These are phyloP conservation scores for Diaporthe nobilis DNA, from an alignment of 2,329 filamentous ascomycete genomes.

Conservation along the genomic window DNA sequence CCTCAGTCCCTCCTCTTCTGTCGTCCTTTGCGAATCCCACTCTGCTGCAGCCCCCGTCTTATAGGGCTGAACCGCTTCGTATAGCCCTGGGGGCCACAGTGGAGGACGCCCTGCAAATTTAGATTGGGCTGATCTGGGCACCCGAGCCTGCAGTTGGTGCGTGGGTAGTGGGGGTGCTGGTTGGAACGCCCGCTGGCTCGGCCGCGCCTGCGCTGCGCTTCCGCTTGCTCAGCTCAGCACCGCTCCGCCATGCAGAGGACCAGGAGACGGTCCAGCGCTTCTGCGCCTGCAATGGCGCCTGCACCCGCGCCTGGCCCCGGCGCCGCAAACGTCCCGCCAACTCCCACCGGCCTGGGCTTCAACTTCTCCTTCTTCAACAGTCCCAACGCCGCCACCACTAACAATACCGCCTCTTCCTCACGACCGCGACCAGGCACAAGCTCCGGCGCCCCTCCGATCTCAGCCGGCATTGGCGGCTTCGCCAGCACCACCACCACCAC, in stretches of 20 bases:
- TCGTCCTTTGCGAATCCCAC: constrained; percentile 18
- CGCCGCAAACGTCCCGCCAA: constrained; percentile 38
- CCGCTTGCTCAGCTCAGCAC: background rate
- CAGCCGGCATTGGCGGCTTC: constrained; percentile 36
- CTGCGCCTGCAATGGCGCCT: constrained; percentile 13
- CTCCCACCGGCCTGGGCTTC: constrained; percentile 39
- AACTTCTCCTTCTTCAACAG: constrained; percentile 41
- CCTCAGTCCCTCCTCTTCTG: constrained; percentile 15
- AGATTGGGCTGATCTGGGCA: constrained; percentile 19
- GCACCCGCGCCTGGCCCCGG: constrained; percentile 15
- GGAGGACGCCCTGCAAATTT: constrained; percentile 23
- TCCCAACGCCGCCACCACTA: constrained; percentile 38
- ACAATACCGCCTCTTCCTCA: background rate
- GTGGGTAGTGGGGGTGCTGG: constrained; percentile 22
- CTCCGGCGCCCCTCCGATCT: constrained; percentile 48
- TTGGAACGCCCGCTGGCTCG: constrained; percentile 20
- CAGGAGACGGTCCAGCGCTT: constrained; percentile 26
- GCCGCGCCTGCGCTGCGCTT: constrained; percentile 5
- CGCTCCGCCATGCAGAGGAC: constrained; percentile 29
- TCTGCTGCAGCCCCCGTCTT: constrained; percentile 3
- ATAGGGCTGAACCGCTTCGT: constrained; percentile 24
- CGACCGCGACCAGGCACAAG: constrained; percentile 55
- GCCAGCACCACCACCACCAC: constrained; percentile 41
- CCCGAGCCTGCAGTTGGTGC: background rate
- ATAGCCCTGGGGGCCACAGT: constrained; percentile 13